A percentile compares a stretch with the other conserved stretches of the same genome.
phyloP scores from a whole-genome alignment of 257 asterid genomes.

The Rehmannia glutinosa region DNA sequence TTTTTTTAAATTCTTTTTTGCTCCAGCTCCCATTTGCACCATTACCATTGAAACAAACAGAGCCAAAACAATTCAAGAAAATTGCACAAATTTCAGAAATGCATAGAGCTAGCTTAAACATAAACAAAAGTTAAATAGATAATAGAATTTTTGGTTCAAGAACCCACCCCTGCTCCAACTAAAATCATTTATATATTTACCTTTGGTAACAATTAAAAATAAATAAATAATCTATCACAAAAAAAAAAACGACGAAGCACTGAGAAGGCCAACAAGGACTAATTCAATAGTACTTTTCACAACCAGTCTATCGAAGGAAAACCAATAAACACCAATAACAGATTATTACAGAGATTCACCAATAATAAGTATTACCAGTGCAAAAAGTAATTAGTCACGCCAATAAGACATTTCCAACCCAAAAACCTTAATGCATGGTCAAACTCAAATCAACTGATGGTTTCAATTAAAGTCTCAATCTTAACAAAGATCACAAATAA shows the following conservation, averaged over 20 bases:
- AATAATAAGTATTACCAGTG: neutral
- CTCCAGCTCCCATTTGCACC: neutral
- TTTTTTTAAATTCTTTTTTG: too few species aligned
- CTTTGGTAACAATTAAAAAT: too few species aligned
- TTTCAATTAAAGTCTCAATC: constrained; percentile 14
- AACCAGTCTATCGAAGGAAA: neutral
- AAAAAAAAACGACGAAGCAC: neutral
- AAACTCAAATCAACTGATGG: constrained; percentile 4
- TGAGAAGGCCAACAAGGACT: neutral
- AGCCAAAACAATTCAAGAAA: neutral
- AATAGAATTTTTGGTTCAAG: too few species aligned
- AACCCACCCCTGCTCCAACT: too few species aligned
- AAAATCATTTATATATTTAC: too few species aligned
- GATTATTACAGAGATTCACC: neutral
- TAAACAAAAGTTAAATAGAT: too few species aligned
- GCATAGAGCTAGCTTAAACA: too few species aligned
- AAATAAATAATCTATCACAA: too few species aligned
- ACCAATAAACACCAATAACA: neutral
- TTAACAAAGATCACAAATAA: constrained; percentile 13
- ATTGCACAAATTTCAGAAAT: neutral
- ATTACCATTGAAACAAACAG: constrained; percentile 1
- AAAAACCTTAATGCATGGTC: constrained; percentile 20
- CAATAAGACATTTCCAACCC: constrained; percentile 3
- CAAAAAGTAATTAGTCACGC: neutral
- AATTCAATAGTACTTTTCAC: neutral